Evolutionary conservation across 2,329 filamentous ascomycete genomes (phyloP).

Genomic region (Beauveria australis): DNA sequence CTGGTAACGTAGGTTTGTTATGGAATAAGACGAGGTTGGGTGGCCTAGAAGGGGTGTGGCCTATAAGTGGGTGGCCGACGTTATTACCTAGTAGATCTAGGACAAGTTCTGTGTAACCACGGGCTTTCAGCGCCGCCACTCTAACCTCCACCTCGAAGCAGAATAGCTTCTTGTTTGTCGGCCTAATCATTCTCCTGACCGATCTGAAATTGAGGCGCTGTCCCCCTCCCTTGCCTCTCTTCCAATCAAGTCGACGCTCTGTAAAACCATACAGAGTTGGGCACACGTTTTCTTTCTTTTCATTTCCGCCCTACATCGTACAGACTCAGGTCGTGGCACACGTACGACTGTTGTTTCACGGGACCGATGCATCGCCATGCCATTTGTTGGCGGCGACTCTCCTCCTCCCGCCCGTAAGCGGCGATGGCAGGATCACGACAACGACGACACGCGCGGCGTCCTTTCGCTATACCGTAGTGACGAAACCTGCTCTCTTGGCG

Average conservation of each 20-base stretch:
- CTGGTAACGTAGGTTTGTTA: too few relatives aligned
- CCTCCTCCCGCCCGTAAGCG: conserved; percentile 11
- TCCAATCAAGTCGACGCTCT: neutral
- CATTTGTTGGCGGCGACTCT: conserved; percentile 9
- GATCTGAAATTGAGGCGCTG: neutral
- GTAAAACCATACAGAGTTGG: too few relatives aligned
- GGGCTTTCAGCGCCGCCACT: neutral
- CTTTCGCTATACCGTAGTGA: neutral
- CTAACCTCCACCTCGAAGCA: neutral
- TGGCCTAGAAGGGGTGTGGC: too few relatives aligned
- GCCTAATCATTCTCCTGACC: conserved; percentile 7
- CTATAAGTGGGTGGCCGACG: too few relatives aligned
- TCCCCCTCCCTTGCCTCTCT: neutral
- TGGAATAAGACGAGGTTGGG: too few relatives aligned
- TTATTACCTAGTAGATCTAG: too few relatives aligned
- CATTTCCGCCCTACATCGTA: neutral
- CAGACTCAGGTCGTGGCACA: neutral
- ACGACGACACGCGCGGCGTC: neutral
- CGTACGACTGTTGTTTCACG: neutral
- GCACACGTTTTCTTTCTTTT: neutral
- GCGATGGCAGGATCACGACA: conserved; percentile 4
- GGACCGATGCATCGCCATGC: conserved; percentile 6
- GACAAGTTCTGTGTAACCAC: too few relatives aligned
- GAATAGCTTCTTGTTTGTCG: neutral
- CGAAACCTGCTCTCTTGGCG: neutral